Base-by-base conservation (phyloP, 1,139 yeast species). In the Scheffersomyces insectosa region DNA sequence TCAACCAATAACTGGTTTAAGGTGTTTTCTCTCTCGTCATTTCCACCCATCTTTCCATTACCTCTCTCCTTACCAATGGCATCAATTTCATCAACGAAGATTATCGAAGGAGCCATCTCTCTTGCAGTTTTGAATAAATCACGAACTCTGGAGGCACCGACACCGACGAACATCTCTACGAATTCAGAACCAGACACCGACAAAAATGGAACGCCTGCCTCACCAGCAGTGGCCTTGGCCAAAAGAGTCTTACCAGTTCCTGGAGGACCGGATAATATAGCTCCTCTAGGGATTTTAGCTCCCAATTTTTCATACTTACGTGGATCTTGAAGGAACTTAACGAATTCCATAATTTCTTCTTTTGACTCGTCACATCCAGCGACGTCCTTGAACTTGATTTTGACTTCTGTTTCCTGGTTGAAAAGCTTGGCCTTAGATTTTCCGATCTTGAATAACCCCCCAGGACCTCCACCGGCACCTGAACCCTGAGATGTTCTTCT, bases 321-420 rank as follows among this genome's bases (percentile, higher is more conserved):
- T 2, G 95, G 93, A 50, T 85, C 79, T 59, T 85, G 86, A 63
- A 86, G 75, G 56, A 86, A 86, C 55, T 83, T 82, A 37, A 86
- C 95, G 66, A 86, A 86, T 62, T 86, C 95, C 90, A 85, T 84
- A 52, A 86, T 84, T 65, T 86, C 95, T 61, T 83, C 89, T 56
- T 86, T 86, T 6, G 91, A 87, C 62, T 86, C 95, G 54, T 83
- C 87, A 62, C 88, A 83, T 28, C 95, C 95, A 1, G 95, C 95
- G 43, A 86, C 93, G 60, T 85, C 93, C 51, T 82, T 82, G 56
- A 86, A 86, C 55, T 81, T 83, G 38, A 85, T 79, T 56, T 84
- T 83, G 42, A 84, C 85, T 43, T 82, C 86, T 4, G 83, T 80
- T 51, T 85, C 90, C 48, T 81, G 83, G 57, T 85, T 84, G 60